Base-by-base conservation (phyloP, 495 filamentous ascomycete species). In the Collariella sp. region DNA sequence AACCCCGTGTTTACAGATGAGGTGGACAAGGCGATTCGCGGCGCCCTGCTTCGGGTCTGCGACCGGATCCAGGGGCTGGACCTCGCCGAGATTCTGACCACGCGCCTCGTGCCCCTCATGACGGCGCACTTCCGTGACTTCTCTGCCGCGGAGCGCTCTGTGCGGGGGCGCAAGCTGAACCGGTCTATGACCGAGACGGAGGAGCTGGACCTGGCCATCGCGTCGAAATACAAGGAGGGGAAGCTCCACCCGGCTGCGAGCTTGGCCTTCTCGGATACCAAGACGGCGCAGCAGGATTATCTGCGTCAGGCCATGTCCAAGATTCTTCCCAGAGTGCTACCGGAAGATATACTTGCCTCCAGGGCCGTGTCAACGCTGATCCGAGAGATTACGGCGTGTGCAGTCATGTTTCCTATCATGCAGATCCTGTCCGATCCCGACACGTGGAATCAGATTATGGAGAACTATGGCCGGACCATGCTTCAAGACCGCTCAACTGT, bases 401-500 rank as follows among this genome's bases (percentile, higher is more conserved):
- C 85, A 38, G 81, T 91, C 45, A 70, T 91, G 48, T 81, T 78
- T 31, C 87, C 88, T 4, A 70, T 85, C 24, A 72, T 91, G 67
- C 78, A 82, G 58, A 72, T 87, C 62, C 64, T 93, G 26, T 75
- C 88, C 16, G 93, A 97, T 56, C 91, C 94, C 10, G 94, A 99
- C 74, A 91, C 86, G 2, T 96, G 93, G 93, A 97, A 97, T 65
- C 89, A 95, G 62, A 62, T 94, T 57, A 87, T 97, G 77, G 90
- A 95, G 67, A 88, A 84, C 43, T 91, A 84, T 69, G 91, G 91
- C 15, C 81, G 85, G 38, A 85, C 84, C 24, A 84, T 95, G 73
- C 75, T 99, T 35, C 91, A 96, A 63, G 94, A 99, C 65, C 86
- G 93, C 13, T 97, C 95, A 48, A 95, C 89, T 0, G 93, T 99